Evolutionary conservation across 495 filamentous ascomycete genomes (phyloP).

Genomic region (Monascus purpureus): DNA sequence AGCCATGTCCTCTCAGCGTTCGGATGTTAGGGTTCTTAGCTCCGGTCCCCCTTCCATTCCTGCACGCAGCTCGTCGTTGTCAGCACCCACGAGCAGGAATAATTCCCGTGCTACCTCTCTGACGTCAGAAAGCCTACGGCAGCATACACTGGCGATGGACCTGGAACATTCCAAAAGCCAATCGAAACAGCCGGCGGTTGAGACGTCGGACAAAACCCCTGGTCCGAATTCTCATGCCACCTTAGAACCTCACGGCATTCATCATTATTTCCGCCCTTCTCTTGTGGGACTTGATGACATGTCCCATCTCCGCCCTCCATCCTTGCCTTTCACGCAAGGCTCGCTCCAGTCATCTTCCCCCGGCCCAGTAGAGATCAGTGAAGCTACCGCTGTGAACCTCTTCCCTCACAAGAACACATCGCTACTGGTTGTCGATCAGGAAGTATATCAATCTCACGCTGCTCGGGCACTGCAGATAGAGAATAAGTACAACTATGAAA

Average conservation of each 20-base stretch:
- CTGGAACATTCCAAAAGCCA: conserved; percentile 13
- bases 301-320: conserved; percentile 27
- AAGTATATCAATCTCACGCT: conserved; percentile 17
- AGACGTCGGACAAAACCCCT: not conserved
- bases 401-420: conserved; percentile 82
- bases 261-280: conserved; percentile 14
- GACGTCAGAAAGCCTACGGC: conserved; percentile 50
- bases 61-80: conserved; percentile 49
- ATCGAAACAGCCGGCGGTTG: conserved; percentile 11
- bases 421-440: conserved; percentile 62
- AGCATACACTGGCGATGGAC: conserved; percentile 36
- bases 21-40: conserved; percentile 14
- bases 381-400: conserved; percentile 70
- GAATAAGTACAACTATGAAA: conserved; percentile 6
- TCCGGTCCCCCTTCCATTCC: conserved; percentile 42
- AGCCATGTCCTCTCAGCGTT: conserved; percentile 10
- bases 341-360: conserved; percentile 39
- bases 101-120: conserved; percentile 51
- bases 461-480: conserved; percentile 11
- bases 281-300: conserved; percentile 21
- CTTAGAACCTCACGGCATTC: conserved; percentile 11
- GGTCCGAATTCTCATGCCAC: conserved; percentile 3
- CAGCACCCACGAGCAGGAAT: conserved; percentile 56
- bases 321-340: conserved; percentile 29
- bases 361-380: conserved; percentile 41